Percentiles rank a stretch among this genome's conserved stretches.
These are phyloP conservation scores for Pinus albicaulis DNA, from an alignment of 75 land plant species.

Conservation along the genomic window DNA sequence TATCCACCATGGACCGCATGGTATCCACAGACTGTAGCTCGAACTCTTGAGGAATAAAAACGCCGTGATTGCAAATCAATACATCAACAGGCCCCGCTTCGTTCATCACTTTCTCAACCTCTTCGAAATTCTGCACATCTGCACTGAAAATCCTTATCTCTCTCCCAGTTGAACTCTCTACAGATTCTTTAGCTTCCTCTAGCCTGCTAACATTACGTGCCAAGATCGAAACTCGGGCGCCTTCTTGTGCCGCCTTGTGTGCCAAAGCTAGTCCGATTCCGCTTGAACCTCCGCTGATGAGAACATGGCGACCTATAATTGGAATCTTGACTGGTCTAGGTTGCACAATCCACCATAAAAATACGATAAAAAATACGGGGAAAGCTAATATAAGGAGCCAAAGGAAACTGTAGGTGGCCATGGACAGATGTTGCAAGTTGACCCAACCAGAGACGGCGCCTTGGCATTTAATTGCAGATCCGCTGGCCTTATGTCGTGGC, in stretches of 20 bases:
- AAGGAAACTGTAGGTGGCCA: constrained; percentile 1
- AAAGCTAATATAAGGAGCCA: background rate
- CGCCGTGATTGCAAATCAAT: constrained; percentile 80
- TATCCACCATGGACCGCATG: constrained; percentile 54
- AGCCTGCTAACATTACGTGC: constrained; percentile 49
- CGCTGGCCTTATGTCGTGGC: no score
- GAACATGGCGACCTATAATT: constrained; percentile 50
- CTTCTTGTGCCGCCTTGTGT: constrained; percentile 51
- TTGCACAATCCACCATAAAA: constrained; percentile 8
- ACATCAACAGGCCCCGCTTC: constrained; percentile 72
- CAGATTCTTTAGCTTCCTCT: constrained; percentile 32
- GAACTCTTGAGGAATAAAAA: constrained; percentile 57
- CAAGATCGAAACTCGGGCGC: constrained; percentile 71
- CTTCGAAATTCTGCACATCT: constrained; percentile 60
- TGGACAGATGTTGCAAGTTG: background rate
- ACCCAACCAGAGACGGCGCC: no score
- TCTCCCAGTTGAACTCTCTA: background rate
- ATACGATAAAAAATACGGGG: no score
- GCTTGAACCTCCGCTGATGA: constrained; percentile 80
- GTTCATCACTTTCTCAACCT: constrained; percentile 31
- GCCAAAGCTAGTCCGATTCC: constrained; percentile 75
- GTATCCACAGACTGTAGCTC: constrained; percentile 53
- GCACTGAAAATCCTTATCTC: constrained; percentile 28
- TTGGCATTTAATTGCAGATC: no score
- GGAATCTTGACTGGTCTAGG: constrained; percentile 41